Conservation (phyloP, 73 alveolate species). For the Blepharisma stoltei region DNA sequence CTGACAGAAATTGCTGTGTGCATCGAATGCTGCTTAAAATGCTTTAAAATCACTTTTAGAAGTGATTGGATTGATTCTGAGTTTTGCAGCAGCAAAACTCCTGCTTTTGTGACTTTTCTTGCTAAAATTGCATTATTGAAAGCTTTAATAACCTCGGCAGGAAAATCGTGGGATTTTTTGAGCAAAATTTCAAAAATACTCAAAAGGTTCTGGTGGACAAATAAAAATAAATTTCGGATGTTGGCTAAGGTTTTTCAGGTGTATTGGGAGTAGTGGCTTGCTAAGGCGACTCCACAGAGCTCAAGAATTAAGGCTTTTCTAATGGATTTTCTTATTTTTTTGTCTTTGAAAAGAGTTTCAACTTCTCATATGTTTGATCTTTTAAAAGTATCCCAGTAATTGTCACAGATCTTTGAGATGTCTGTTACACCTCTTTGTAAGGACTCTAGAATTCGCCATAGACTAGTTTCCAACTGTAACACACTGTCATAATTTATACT, state of each 20-base stretch:
- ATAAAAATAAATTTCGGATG: neutral
- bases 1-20: neutral
- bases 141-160: neutral
- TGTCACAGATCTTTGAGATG: neutral
- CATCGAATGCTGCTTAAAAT: neutral
- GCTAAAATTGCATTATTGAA: neutral
- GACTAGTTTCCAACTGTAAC: too few relatives aligned
- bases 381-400: conserved; percentile 10
- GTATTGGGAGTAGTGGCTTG: neutral
- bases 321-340: neutral
- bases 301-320: conserved; percentile 22
- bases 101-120: neutral
- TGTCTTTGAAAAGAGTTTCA: neutral
- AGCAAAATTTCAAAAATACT: neutral
- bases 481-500: too few relatives aligned
- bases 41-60: conserved; percentile 16
- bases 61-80: neutral
- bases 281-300: conserved; percentile 13
- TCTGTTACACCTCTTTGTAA: too few relatives aligned
- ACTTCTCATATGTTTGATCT: neutral
- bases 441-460: too few relatives aligned
- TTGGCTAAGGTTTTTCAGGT: neutral
- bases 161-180: too few relatives aligned
- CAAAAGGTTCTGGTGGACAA: conserved; percentile 10
- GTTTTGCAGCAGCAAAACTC: neutral